Percentiles rank a stretch among this genome's conserved stretches.
phyloP scores from a whole-genome alignment of 768 basidiomycete genomes.

The Leccinum rimulosum region DNA sequence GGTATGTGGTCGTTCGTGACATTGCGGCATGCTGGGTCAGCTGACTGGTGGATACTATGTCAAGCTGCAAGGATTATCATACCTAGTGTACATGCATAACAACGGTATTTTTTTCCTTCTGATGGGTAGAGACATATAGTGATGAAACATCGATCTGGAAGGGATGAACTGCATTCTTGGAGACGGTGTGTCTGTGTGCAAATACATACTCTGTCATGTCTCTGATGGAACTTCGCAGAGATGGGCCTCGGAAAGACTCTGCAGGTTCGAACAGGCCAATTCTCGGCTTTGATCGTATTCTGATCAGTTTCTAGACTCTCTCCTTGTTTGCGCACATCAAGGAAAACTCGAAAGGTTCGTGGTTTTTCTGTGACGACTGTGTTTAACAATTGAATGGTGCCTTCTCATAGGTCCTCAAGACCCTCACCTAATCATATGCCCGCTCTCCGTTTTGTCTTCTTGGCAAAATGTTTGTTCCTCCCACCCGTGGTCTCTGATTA shows the following conservation, averaged over 20 bases:
- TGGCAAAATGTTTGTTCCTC: conserved; percentile 45
- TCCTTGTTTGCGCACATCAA: conserved; percentile 67
- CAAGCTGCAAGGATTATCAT: conserved; percentile 61
- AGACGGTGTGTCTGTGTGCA: conserved; percentile 46
- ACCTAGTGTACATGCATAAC: conserved; percentile 62
- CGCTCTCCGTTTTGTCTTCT: conserved; percentile 61
- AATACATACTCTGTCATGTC: background rate
- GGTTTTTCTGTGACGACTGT: background rate
- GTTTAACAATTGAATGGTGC: background rate
- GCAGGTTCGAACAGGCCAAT: conserved; percentile 36
- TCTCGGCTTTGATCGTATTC: background rate
- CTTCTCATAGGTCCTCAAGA: conserved; percentile 37
- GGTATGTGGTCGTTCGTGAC: conserved; percentile 29
- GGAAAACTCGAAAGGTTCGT: conserved; percentile 46
- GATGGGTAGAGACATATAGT: background rate
- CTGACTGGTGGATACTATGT: background rate
- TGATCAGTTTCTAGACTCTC: conserved; percentile 40
- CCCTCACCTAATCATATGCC: conserved; percentile 73
- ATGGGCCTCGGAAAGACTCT: conserved; percentile 69
- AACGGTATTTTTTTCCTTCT: conserved; percentile 45
- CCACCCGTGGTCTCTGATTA: background rate
- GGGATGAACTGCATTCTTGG: conserved; percentile 72
- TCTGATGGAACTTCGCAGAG: conserved; percentile 28
- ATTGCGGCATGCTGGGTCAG: background rate
- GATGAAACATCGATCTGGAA: conserved; percentile 17